Conservation (phyloP, 2,329 filamentous ascomycete genomes). For the Ceratocystis cubensis region DNA sequence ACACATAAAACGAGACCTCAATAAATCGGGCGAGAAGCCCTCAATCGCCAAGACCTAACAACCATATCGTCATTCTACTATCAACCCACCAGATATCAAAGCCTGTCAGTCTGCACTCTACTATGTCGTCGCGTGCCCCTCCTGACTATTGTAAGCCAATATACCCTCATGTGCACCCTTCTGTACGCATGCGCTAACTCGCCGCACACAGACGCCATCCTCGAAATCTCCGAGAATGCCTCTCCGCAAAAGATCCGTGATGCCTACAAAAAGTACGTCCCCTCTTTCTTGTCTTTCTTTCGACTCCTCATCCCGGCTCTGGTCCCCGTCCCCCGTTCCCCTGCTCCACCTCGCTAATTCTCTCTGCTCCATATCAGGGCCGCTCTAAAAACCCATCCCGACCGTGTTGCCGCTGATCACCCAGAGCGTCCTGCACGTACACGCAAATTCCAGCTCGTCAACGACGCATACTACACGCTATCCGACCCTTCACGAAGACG, state of each 20-base stretch:
- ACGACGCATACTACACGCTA: constrained; percentile 86
- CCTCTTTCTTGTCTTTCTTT: background rate
- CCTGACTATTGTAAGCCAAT: constrained; percentile 19
- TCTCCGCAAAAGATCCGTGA: constrained; percentile 74
- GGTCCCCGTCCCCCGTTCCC: background rate
- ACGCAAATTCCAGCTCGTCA: constrained; percentile 79
- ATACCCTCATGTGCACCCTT: background rate
- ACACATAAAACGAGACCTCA: background rate
- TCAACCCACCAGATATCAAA: background rate
- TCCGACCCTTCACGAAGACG: constrained; percentile 64
- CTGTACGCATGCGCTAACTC: background rate
- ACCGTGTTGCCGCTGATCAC: constrained; percentile 72
- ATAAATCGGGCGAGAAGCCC: background rate
- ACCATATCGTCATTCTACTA: background rate
- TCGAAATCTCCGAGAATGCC: constrained; percentile 61
- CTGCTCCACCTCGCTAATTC: background rate
- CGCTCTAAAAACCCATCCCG: constrained; percentile 84
- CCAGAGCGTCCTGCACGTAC: constrained; percentile 73
- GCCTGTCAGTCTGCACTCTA: background rate
- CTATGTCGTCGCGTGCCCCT: constrained; percentile 15
- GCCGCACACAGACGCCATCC: constrained; percentile 50
- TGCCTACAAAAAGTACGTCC: constrained; percentile 73
- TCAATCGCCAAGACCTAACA: background rate
- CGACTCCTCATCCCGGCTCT: background rate
- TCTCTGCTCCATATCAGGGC: constrained; percentile 40